Evolutionary conservation across 73 alveolate genomes (phyloP).

Genomic region (Paramecium bursaria): DNA sequence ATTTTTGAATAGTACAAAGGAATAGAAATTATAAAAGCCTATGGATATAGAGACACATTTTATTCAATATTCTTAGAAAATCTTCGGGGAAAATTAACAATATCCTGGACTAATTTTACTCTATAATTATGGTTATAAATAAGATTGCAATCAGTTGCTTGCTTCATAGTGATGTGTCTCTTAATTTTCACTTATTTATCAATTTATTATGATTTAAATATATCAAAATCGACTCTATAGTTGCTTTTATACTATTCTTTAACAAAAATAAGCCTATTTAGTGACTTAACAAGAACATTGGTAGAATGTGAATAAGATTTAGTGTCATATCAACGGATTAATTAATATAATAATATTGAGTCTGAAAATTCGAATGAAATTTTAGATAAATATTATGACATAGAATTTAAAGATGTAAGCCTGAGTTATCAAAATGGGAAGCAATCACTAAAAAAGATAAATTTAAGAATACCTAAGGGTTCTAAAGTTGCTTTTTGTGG

Average conservation of each 20-base stretch:
- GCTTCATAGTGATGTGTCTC: conserved; percentile 39
- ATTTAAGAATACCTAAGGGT: conserved; percentile 66
- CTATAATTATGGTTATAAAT: conserved; percentile 44
- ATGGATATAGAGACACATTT: not conserved
- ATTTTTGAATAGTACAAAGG: conserved; percentile 56
- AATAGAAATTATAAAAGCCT: conserved; percentile 29
- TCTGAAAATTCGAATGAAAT: not conserved
- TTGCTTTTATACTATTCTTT: conserved; percentile 36
- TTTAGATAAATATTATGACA: conserved; percentile 15
- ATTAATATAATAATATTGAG: not conserved
- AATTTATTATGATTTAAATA: not conserved
- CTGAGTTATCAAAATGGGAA: conserved; percentile 65
- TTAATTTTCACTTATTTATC: not conserved
- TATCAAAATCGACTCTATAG: conserved; percentile 24
- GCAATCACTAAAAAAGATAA: conserved; percentile 71
- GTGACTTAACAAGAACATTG: conserved; percentile 34
- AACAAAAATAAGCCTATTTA: conserved; percentile 15
- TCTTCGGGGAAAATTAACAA: not conserved
- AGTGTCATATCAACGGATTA: conserved; percentile 46
- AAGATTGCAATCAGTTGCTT: conserved; percentile 28
- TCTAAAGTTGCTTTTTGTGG: conserved; percentile 85
- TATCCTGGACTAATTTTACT: not conserved
- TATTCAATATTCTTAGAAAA: conserved; percentile 1
- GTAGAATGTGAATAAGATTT: conserved; percentile 29
- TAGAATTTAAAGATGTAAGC: conserved; percentile 73